A percentile compares a stretch with the other conserved stretches of the same genome.
Conservation (phyloP, 179 eudicot genomes). For the Corrigiola litoralis region DNA sequence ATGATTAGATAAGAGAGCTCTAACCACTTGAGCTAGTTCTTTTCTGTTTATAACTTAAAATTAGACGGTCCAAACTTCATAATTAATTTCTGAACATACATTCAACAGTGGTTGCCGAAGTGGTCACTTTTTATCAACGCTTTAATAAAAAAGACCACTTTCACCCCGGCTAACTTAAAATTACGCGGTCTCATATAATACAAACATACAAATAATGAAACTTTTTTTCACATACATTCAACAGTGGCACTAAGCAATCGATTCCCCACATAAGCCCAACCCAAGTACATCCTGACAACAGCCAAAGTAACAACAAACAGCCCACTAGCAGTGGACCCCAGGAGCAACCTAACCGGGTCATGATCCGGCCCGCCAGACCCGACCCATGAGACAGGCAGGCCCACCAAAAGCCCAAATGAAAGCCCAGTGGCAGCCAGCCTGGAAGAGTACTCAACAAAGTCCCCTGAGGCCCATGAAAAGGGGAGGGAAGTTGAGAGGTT, state of each 20-base stretch:
- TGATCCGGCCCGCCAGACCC: constrained; percentile 51
- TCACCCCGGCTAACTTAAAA: no score
- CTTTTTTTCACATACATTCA: no score
- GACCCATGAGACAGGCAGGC: constrained; percentile 72
- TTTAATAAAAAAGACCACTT: no score
- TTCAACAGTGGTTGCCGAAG: no score
- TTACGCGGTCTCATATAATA: no score
- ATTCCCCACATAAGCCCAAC: constrained; percentile 99
- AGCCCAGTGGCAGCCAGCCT: constrained; percentile 53
- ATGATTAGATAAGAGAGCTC: no score
- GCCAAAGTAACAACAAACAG: constrained; percentile 59
- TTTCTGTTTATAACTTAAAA: no score
- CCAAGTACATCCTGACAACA: constrained; percentile 87
- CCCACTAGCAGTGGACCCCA: constrained; percentile 62
- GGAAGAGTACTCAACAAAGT: constrained; percentile 46
- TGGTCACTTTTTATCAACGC: no score
- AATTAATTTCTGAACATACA: no score
- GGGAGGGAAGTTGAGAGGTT: constrained; percentile 60
- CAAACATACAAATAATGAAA: no score
- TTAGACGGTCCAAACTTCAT: no score
- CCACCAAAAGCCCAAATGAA: constrained; percentile 59
- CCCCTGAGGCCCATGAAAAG: constrained; percentile 75
- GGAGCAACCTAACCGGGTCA: constrained; percentile 46
- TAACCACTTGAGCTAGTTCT: no score
- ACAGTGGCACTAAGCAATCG: constrained; percentile 93